phyloP scores from a whole-genome alignment of 805 yeast genomes.

The Zygosaccharomyces rouxii region DNA sequence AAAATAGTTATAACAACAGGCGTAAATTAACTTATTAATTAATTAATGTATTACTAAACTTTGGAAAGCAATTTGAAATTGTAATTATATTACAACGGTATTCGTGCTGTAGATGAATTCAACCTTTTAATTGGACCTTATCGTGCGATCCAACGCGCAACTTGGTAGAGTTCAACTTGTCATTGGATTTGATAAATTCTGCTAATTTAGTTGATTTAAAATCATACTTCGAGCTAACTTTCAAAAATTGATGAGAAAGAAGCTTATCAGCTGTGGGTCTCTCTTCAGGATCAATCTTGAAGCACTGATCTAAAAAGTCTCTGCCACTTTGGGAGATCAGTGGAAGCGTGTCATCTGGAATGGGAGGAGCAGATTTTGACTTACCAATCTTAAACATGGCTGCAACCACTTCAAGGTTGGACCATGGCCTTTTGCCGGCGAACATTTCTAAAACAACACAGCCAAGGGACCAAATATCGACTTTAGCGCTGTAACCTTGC shows the following conservation, averaged over 20 bases:
- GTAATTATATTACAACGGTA: not conserved
- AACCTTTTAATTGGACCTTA: slow-evolving; percentile 1
- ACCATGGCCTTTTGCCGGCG: slow-evolving; percentile 98
- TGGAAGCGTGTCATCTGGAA: slow-evolving; percentile 79
- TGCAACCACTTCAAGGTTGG: slow-evolving; percentile 88
- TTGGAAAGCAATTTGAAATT: not conserved
- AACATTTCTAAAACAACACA: slow-evolving; percentile 97
- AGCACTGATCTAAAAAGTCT: slow-evolving; percentile 71
- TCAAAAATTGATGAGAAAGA: slow-evolving; percentile 50
- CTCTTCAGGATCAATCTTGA: slow-evolving; percentile 68
- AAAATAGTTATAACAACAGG: not conserved
- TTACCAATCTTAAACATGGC: slow-evolving; percentile 89
- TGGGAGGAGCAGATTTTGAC: slow-evolving; percentile 88
- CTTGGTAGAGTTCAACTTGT: slow-evolving; percentile 33
- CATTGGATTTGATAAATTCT: slow-evolving; percentile 45
- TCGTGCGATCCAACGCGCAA: slow-evolving; percentile 28
- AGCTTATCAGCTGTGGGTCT: slow-evolving; percentile 83
- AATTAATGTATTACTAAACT: not conserved
- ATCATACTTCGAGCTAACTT: slow-evolving; percentile 39
- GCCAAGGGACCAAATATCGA: slow-evolving; percentile 97
- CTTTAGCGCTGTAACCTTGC: slow-evolving; percentile 95
- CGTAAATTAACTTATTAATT: not conserved
- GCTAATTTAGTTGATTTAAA: slow-evolving; percentile 56
- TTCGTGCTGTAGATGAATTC: not conserved
- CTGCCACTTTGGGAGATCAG: slow-evolving; percentile 61